Percentiles rank a stretch among this genome's conserved stretches.
These are phyloP conservation scores for Ceratocystis cubensis DNA, from an alignment of 2,329 filamentous ascomycete genomes.

Conservation along the genomic window DNA sequence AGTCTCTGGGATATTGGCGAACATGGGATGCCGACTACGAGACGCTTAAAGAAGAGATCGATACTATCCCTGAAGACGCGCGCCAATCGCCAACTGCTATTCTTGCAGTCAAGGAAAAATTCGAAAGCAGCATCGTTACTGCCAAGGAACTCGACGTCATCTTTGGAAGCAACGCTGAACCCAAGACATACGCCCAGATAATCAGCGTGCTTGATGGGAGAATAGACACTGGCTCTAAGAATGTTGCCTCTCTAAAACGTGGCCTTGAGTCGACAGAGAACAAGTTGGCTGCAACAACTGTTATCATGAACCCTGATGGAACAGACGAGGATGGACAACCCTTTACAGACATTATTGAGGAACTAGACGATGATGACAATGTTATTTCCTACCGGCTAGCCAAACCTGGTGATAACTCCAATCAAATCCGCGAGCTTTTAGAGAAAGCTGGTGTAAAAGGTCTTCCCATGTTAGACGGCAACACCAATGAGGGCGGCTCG, in stretches of 20 bases:
- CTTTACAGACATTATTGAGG: constrained; percentile 81
- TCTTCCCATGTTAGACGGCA: constrained; percentile 3
- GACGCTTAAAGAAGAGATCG: constrained; percentile 69
- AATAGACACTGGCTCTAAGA: constrained; percentile 20
- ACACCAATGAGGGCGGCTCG: constrained; percentile 5
- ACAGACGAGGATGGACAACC: constrained; percentile 37
- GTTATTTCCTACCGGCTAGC: constrained; percentile 56
- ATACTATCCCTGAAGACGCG: constrained; percentile 38
- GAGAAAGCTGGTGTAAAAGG: constrained; percentile 58
- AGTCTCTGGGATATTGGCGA: constrained; percentile 75
- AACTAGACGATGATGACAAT: constrained; percentile 83
- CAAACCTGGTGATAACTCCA: constrained; percentile 53
- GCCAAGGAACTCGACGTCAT: constrained; percentile 43
- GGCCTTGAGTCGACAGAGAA: constrained; percentile 52
- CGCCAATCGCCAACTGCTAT: constrained; percentile 37
- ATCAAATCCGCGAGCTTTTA: constrained; percentile 58
- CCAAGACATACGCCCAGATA: constrained; percentile 34
- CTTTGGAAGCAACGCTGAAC: constrained; percentile 27
- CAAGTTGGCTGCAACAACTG: constrained; percentile 31
- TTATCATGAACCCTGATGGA: constrained; percentile 26
- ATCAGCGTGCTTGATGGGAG: constrained; percentile 43
- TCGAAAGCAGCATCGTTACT: constrained; percentile 50
- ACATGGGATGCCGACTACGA: constrained; percentile 89
- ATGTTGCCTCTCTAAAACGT: constrained; percentile 17
- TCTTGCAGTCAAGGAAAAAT: constrained; percentile 43